phyloP scores from a whole-genome alignment of 1,284 basidiomycete genomes.

The Pascua sp. region DNA sequence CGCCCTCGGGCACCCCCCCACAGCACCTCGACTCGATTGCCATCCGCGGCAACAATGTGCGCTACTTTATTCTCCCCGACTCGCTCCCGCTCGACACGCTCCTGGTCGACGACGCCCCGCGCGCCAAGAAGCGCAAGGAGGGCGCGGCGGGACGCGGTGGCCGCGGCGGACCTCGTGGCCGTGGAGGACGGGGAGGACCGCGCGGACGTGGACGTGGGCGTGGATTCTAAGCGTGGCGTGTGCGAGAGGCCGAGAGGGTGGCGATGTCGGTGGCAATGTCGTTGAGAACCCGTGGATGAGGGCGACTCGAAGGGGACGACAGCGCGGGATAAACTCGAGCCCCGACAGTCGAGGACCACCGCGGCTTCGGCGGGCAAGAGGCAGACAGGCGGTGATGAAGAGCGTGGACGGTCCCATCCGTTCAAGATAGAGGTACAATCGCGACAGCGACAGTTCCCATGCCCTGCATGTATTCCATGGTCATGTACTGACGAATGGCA shows the following conservation, averaged over 20 bases:
- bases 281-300: too few species aligned
- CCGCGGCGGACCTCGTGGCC: conserved; percentile 31
- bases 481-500: too few species aligned
- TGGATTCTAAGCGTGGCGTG: conserved; percentile 26
- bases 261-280: too few species aligned
- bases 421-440: background rate
- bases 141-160: conserved; percentile 33
- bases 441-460: conserved; percentile 1
- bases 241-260: background rate
- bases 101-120: conserved; percentile 94
- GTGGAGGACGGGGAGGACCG: conserved; percentile 38
- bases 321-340: too few species aligned
- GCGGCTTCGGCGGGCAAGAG: too few species aligned
- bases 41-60: conserved; percentile 88
- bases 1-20: conserved; percentile 52
- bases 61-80: conserved; percentile 84
- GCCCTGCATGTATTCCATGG: background rate
- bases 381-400: too few species aligned
- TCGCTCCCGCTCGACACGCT: conserved; percentile 93
- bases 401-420: too few species aligned
- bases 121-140: conserved; percentile 72
- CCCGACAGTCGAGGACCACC: too few species aligned
- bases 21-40: conserved; percentile 75
- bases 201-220: conserved; percentile 34
- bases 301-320: too few species aligned